These are phyloP conservation scores for Gynochthodes officinalis DNA, from an alignment of 257 asterid species.

Conservation along the genomic window DNA sequence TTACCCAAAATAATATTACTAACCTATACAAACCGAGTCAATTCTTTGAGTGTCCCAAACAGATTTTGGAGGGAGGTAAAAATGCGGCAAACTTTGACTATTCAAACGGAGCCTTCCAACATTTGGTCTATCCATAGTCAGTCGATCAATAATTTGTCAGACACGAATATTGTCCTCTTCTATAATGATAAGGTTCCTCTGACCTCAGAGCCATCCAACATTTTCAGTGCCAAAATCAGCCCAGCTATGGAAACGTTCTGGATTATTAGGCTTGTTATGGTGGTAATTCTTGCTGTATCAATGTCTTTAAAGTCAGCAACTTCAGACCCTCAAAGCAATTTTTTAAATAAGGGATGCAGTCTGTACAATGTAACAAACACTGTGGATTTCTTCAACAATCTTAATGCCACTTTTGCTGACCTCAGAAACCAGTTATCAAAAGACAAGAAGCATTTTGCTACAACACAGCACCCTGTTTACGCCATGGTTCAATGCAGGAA, in stretches of 20 bases:
- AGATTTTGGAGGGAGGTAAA: too few relatives aligned
- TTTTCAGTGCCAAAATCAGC: neutral
- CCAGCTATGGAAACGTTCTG: neutral
- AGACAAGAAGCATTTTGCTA: slow-evolving; percentile 44
- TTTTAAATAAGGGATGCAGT: slow-evolving; percentile 61
- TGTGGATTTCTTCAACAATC: slow-evolving; percentile 43
- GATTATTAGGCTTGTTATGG: slow-evolving; percentile 12
- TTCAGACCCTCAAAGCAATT: slow-evolving; percentile 56
- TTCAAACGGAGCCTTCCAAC: neutral
- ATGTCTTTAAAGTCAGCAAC: slow-evolving; percentile 12
- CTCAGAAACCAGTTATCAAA: slow-evolving; percentile 48
- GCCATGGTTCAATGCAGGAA: slow-evolving; percentile 75
- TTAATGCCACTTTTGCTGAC: slow-evolving; percentile 55
- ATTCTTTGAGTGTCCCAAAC: too few relatives aligned
- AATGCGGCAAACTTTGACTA: too few relatives aligned
- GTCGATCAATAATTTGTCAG: neutral
- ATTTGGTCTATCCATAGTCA: neutral
- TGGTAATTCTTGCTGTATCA: slow-evolving; percentile 11
- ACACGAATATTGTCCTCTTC: neutral
- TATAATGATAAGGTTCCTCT: slow-evolving; percentile 4
- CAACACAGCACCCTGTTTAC: slow-evolving; percentile 66
- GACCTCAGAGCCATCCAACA: neutral
- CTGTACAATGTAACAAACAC: slow-evolving; percentile 49
- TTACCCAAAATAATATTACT: too few relatives aligned
- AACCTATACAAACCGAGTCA: too few relatives aligned